phyloP scores from a whole-genome alignment of 176 grass and related monocot genomes.

The Oropetium thomaeum region DNA sequence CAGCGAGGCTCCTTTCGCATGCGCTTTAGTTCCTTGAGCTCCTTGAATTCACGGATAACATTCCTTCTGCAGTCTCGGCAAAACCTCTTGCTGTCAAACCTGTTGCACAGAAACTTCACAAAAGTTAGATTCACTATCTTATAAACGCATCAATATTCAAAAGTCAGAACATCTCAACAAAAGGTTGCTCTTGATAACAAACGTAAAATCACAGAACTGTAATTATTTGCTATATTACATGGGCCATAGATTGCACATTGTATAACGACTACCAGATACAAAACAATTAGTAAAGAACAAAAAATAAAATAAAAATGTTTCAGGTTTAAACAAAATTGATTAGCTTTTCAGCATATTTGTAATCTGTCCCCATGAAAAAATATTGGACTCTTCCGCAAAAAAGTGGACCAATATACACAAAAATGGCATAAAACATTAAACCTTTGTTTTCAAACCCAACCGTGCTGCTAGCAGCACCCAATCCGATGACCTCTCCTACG shows the following conservation, averaged over 20 bases:
- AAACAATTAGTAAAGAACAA: neutral
- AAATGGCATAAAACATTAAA: neutral
- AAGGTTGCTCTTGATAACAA: neutral
- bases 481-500: too few relatives aligned
- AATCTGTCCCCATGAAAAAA: neutral
- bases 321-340: slow-evolving; percentile 1
- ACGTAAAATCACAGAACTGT: neutral
- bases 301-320: neutral
- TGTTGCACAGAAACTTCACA: slow-evolving; percentile 29
- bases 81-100: slow-evolving; percentile 98
- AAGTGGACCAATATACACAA: neutral
- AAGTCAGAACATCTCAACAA: slow-evolving; percentile 12
- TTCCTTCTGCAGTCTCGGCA: slow-evolving; percentile 92
- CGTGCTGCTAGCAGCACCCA: too few relatives aligned
- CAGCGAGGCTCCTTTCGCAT: slow-evolving; percentile 66
- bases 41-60: slow-evolving; percentile 92
- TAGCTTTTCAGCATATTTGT: neutral
- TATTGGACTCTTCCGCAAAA: too few relatives aligned
- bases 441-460: too few relatives aligned
- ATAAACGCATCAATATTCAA: neutral
- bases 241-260: neutral
- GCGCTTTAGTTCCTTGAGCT: slow-evolving; percentile 87
- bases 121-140: slow-evolving; percentile 16
- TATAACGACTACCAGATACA: neutral
- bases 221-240: neutral